A percentile compares a stretch with the other conserved stretches of the same genome.
Conservation (phyloP, 768 basidiomycete species). For the Rhizopogon salebrosus region DNA sequence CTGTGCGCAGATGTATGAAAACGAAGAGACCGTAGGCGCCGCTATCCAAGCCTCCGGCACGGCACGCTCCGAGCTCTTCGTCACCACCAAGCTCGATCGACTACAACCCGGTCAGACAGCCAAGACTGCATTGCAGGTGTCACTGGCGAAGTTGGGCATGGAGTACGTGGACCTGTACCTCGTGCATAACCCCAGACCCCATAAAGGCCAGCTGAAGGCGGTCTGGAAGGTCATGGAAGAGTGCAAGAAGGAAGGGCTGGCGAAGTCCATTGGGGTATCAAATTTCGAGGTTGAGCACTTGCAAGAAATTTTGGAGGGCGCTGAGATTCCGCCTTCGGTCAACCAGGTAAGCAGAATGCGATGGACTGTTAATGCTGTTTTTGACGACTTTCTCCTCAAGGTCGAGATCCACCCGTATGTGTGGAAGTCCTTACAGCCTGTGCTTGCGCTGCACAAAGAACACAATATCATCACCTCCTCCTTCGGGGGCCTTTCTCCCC, state of each 20-base stretch:
- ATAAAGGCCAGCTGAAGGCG: slow-evolving; percentile 22
- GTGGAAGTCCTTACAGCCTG: slow-evolving; percentile 21
- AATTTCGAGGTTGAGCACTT: slow-evolving; percentile 38
- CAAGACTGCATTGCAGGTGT: slow-evolving; percentile 30
- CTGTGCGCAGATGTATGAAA: slow-evolving; percentile 33
- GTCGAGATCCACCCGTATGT: slow-evolving; percentile 38
- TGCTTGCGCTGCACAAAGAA: slow-evolving; percentile 15
- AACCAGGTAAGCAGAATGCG: slow-evolving; percentile 33
- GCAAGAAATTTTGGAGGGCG: slow-evolving; percentile 32
- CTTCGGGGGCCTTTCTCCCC: slow-evolving; percentile 28
- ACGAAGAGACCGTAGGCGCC: slow-evolving; percentile 33
- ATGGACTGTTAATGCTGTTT: neutral
- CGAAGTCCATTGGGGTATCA: slow-evolving; percentile 36
- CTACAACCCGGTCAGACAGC: slow-evolving; percentile 30
- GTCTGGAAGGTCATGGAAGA: slow-evolving; percentile 41
- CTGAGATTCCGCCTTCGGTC: slow-evolving; percentile 36
- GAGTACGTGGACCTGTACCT: slow-evolving; percentile 40
- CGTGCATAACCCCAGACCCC: slow-evolving; percentile 32
- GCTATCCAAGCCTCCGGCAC: slow-evolving; percentile 28
- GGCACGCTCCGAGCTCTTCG: slow-evolving; percentile 33
- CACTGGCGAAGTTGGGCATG: slow-evolving; percentile 35
- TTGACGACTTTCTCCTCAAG: slow-evolving; percentile 7
- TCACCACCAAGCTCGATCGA: slow-evolving; percentile 37
- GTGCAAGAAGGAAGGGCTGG: slow-evolving; percentile 35
- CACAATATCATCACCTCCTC: slow-evolving; percentile 23